Evolutionary conservation across 768 basidiomycete genomes (phyloP).

Genomic region (Pulveroboletus sp.): DNA sequence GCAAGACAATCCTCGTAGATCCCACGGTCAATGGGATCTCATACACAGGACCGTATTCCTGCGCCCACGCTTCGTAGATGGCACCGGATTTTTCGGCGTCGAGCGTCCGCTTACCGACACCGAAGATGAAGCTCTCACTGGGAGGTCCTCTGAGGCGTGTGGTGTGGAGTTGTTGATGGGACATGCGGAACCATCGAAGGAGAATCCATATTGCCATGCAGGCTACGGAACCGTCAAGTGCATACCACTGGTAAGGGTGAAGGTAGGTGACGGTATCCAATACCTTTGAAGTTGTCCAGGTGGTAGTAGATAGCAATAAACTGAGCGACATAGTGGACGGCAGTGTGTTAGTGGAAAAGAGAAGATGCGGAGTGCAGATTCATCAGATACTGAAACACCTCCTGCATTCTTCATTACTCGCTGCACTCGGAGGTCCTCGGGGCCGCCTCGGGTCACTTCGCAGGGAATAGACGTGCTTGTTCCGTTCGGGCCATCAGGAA

Average conservation of each 20-base stretch:
- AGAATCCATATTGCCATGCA: conserved; percentile 4
- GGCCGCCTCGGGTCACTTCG: too few relatives aligned
- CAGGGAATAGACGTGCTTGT: too few relatives aligned
- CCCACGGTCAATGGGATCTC: conserved; percentile 14
- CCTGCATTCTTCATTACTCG: neutral
- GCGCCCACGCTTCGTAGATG: conserved; percentile 21
- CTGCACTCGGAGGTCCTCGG: neutral
- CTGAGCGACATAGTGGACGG: neutral
- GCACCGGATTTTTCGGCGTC: neutral
- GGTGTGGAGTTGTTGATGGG: conserved; percentile 1
- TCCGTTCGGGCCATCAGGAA: too few relatives aligned
- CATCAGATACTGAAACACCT: neutral
- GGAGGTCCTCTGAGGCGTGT: conserved; percentile 19
- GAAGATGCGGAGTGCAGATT: neutral
- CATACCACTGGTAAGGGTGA: neutral
- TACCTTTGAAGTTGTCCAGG: neutral
- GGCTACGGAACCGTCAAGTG: neutral
- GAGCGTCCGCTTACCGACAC: conserved; percentile 6
- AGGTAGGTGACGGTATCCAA: neutral
- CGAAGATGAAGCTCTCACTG: conserved; percentile 15
- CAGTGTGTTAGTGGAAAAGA: neutral
- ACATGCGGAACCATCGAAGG: conserved; percentile 1
- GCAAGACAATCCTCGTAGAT: conserved; percentile 11
- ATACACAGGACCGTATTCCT: conserved; percentile 18
- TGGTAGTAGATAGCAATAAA: neutral